Evolutionary conservation across 2,329 filamentous ascomycete species (phyloP).

Genomic region (Penicillium sp.): DNA sequence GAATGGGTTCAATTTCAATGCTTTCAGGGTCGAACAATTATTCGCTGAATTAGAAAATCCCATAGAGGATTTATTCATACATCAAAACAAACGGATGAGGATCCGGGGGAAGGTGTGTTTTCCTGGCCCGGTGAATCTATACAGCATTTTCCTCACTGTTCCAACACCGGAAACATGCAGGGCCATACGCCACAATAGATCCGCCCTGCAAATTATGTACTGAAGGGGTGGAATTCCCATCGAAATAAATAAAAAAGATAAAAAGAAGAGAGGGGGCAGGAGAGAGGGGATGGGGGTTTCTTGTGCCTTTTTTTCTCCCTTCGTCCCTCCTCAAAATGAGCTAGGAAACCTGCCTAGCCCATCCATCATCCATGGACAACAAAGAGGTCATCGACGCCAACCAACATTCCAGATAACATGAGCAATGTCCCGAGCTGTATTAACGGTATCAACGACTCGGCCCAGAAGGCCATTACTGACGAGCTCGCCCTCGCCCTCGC

Average conservation of each 20-base stretch:
- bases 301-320: too few relatives aligned
- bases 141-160: constrained; percentile 1
- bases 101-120: not conserved
- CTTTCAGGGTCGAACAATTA: not conserved
- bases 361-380: not conserved
- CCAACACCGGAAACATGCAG: constrained; percentile 7
- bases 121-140: constrained; percentile 9
- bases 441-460: constrained; percentile 74
- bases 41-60: not conserved
- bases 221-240: not conserved
- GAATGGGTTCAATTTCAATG: constrained; percentile 2
- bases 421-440: constrained; percentile 62
- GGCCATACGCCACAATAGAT: not conserved
- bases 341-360: constrained; percentile 4
- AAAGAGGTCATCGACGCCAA: constrained; percentile 51
- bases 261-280: not conserved
- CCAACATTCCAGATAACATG: constrained; percentile 67
- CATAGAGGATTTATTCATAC: constrained; percentile 1
- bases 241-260: not conserved
- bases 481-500: constrained; percentile 67
- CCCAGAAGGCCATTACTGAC: constrained; percentile 67
- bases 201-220: constrained; percentile 1
- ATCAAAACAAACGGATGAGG: constrained; percentile 7
- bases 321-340: too few relatives aligned
- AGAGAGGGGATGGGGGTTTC: not conserved